Evolutionary conservation across 805 yeast genomes (phyloP).

Genomic region (Metschnikowia lachancei): DNA sequence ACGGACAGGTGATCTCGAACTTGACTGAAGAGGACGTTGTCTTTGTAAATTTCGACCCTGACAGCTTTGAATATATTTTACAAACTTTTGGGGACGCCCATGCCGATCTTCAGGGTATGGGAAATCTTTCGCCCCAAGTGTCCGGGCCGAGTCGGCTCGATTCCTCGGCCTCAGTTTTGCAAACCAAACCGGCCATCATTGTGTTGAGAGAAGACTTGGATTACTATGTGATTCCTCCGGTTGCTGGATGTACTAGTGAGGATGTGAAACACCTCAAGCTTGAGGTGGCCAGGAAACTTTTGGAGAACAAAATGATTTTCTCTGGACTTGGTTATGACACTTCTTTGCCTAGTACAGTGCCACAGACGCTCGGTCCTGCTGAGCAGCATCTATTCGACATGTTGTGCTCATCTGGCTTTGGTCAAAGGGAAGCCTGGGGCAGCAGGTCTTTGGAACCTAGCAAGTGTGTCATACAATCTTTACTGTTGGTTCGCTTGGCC

Average conservation of each 20-base stretch:
- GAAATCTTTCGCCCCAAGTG: constrained; percentile 33
- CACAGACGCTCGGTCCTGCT: constrained; percentile 72
- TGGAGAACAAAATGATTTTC: constrained; percentile 60
- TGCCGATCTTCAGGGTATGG: constrained; percentile 42
- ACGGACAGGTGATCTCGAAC: constrained; percentile 75
- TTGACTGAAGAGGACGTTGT: constrained; percentile 78
- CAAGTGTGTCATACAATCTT: constrained; percentile 80
- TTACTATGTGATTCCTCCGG: constrained; percentile 84
- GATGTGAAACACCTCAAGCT: constrained; percentile 68
- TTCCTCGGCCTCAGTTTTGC: constrained; percentile 60
- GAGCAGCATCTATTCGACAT: constrained; percentile 93
- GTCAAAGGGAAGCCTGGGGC: constrained; percentile 73
- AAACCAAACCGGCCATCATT: constrained; percentile 82
- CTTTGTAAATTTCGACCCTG: constrained; percentile 81
- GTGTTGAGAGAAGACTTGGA: constrained; percentile 93
- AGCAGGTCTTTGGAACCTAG: constrained; percentile 83
- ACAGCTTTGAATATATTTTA: constrained; percentile 80
- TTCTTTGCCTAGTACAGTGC: constrained; percentile 28
- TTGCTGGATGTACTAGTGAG: constrained; percentile 50
- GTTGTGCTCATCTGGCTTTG: constrained; percentile 88
- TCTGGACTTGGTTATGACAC: constrained; percentile 69
- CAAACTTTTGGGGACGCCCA: constrained; percentile 69
- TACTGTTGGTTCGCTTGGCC: constrained; percentile 65
- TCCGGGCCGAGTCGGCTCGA: constrained; percentile 21
- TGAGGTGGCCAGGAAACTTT: constrained; percentile 67